Percentiles rank a stretch among this genome's conserved stretches.
Evolutionary conservation across 352 stramenopile genomes (phyloP).

Genomic region (Globisporangium nodosum): DNA sequence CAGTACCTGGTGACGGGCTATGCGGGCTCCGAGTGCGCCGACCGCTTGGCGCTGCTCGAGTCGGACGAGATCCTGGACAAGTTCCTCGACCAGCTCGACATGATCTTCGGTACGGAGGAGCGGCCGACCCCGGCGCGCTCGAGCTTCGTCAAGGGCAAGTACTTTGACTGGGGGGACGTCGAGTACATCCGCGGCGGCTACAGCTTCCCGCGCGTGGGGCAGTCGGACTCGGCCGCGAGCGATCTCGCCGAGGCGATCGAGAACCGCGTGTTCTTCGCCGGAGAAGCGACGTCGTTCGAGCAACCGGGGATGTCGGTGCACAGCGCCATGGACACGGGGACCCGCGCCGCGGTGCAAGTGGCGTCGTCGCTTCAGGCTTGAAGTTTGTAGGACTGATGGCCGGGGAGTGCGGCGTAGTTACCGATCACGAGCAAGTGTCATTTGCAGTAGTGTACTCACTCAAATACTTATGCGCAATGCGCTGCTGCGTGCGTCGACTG

Average conservation of each 20-base stretch:
- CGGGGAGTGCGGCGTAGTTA: no score
- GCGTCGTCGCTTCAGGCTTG: constrained; percentile 26
- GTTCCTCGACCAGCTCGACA: constrained; percentile 71
- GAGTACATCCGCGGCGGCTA: constrained; percentile 68
- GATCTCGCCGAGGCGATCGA: constrained; percentile 60
- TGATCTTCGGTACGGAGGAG: constrained; percentile 63
- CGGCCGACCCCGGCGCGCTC: constrained; percentile 45
- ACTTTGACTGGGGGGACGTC: constrained; percentile 75
- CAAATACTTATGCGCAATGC: constrained; percentile 1
- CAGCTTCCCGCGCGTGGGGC: constrained; percentile 67
- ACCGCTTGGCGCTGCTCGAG: constrained; percentile 36
- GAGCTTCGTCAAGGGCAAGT: constrained; percentile 67
- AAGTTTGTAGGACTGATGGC: background rate
- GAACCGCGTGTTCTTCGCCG: constrained; percentile 71
- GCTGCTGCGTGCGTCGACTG: background rate
- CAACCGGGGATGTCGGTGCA: constrained; percentile 81
- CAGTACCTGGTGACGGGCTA: constrained; percentile 78
- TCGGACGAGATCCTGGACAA: constrained; percentile 48
- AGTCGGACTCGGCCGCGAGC: constrained; percentile 48
- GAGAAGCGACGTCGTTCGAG: constrained; percentile 75
- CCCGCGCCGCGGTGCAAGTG: constrained; percentile 56
- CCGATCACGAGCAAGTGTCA: background rate
- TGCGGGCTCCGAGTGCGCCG: constrained; percentile 59
- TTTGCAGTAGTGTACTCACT: constrained; percentile 1
- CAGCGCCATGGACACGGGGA: constrained; percentile 74